Evolutionary conservation across 2,329 filamentous ascomycete species (phyloP), one percentile per base, ranked within the genome.

Genomic region (Monilinia polystroma): DNA sequence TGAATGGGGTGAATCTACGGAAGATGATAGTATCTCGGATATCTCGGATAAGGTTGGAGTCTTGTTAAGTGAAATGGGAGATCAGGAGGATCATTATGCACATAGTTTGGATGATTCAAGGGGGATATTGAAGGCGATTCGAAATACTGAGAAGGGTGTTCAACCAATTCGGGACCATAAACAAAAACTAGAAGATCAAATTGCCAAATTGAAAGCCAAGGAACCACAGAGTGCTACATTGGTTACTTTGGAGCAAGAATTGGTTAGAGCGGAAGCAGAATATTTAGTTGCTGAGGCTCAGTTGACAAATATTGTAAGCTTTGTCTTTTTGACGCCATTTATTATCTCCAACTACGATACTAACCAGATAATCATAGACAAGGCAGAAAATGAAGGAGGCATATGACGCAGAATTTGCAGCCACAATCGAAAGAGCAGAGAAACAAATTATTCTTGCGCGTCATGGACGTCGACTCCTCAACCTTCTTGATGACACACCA

Each of bases 11-110:
- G 93, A 98, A 80, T 86, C 91, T 68, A 97, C 93, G 2, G 86
- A 87, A 64, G 95, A 99, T 75, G 92, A 96, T 69, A 87, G 88
- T 63, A 84, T 98, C 74, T 92, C 87, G 63, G 95, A 98, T 76
- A 86, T 99, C 72, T 93, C 91, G 68, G 95, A 98, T 84, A 99
- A 99, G 84, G 84, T 99, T 63, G 95, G 93, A 63, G 94, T 98
- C 51, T 82, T 99, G 73, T 82, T 99, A 68, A 90, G 91, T 29
- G 95, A 98, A 82, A 87, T 99, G 69, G 95, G 93, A 63, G 93
- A 97, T 79, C 93, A 96, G 79, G 95, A 99, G 78, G 93, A 97
- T 72, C 76, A 84, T 56, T 98, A 93, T 78, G 92, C 93, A 5
- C 90, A 94, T 78, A 88, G 89, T 59, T 79, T 99, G 66, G 95